Evolutionary conservation across 1,284 basidiomycete genomes (phyloP).

Genomic region (Inonotus hispidus): DNA sequence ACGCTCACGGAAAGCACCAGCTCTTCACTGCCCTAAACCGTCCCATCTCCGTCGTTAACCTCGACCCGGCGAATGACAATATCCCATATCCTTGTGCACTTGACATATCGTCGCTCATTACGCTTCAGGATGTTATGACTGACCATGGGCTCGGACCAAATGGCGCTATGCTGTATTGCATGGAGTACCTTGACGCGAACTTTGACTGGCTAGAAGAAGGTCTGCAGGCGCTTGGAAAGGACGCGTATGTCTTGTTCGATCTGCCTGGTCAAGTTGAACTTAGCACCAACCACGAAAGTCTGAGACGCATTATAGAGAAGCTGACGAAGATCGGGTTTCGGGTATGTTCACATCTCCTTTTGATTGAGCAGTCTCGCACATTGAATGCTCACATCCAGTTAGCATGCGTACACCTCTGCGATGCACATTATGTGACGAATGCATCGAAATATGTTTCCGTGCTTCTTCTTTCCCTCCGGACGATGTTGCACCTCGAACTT

Average conservation of each 20-base stretch:
- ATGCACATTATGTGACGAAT: constrained; percentile 96
- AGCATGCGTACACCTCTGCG: constrained; percentile 92
- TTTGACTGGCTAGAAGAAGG: constrained; percentile 89
- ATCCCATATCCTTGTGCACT: constrained; percentile 91
- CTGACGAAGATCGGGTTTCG: constrained; percentile 78
- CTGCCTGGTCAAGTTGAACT: constrained; percentile 97
- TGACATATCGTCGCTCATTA: constrained; percentile 84
- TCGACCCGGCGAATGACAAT: constrained; percentile 91
- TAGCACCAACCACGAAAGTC: constrained; percentile 89
- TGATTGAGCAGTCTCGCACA: not conserved
- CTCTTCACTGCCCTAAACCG: constrained; percentile 84
- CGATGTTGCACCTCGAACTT: constrained; percentile 97
- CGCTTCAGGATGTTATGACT: constrained; percentile 84
- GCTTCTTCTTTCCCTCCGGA: constrained; percentile 84
- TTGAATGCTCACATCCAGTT: constrained; percentile 49
- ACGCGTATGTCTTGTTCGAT: constrained; percentile 91
- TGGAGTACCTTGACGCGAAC: constrained; percentile 96
- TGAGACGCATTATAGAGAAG: constrained; percentile 74
- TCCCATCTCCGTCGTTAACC: constrained; percentile 87
- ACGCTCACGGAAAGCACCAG: constrained; percentile 90
- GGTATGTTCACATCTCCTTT: constrained; percentile 46
- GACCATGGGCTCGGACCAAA: constrained; percentile 90
- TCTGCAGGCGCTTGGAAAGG: constrained; percentile 61
- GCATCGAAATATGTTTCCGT: constrained; percentile 94
- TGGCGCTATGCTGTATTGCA: constrained; percentile 94